Evolutionary conservation across 2,329 filamentous ascomycete species (phyloP).

Genomic region (Pseudocercospora pini-densiflorae): DNA sequence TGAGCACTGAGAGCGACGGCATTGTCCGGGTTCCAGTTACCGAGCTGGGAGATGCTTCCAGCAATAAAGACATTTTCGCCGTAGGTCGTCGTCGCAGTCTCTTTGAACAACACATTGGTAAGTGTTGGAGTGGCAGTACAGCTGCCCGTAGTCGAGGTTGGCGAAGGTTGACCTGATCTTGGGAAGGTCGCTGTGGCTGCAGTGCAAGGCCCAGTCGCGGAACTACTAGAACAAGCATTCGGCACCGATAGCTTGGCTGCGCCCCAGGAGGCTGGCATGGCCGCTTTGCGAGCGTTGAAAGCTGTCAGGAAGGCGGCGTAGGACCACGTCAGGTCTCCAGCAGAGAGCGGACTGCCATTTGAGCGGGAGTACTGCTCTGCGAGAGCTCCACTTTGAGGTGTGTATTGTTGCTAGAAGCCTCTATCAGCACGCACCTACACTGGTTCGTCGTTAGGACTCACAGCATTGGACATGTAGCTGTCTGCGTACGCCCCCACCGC

Average conservation of each 20-base stretch:
- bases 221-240: constrained; percentile 31
- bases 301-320: constrained; percentile 72
- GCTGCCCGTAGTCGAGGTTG: constrained; percentile 24
- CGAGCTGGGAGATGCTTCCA: constrained; percentile 63
- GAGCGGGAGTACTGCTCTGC: constrained; percentile 68
- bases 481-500: constrained; percentile 68
- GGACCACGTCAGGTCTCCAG: constrained; percentile 73
- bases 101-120: constrained; percentile 49
- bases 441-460: not conserved
- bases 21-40: constrained; percentile 59
- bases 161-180: constrained; percentile 24
- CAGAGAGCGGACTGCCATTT: constrained; percentile 60
- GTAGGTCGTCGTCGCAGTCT: constrained; percentile 52
- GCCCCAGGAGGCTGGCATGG: constrained; percentile 63
- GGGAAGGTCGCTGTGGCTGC: constrained; percentile 36
- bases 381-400: constrained; percentile 64
- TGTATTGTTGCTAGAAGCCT: constrained; percentile 46
- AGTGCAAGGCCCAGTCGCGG: constrained; percentile 34
- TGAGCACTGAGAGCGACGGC: constrained; percentile 62
- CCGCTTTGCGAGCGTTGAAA: constrained; percentile 59
- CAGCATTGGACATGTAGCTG: constrained; percentile 51
- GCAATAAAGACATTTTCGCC: constrained; percentile 70
- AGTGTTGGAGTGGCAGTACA: constrained; percentile 32
- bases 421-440: constrained; percentile 9
- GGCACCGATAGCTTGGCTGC: constrained; percentile 30